Evolutionary conservation across 2,329 filamentous ascomycete species (phyloP).

Genomic region (Neofusicoccum sp.): DNA sequence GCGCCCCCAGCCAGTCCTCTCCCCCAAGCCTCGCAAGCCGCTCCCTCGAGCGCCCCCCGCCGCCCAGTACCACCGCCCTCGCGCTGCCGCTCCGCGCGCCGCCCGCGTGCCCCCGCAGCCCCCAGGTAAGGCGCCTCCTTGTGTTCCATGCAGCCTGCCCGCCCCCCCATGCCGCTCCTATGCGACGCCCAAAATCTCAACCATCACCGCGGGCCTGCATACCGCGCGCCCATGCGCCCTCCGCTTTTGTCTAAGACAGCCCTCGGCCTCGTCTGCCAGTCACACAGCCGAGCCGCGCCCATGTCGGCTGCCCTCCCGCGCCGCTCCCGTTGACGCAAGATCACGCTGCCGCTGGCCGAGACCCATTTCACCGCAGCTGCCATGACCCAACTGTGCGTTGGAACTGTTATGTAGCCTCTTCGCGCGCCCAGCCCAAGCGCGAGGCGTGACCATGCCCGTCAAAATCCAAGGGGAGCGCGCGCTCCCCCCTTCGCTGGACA

Average conservation of each 20-base stretch:
- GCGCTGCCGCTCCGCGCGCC: constrained; percentile 2
- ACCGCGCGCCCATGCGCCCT: constrained; percentile 20
- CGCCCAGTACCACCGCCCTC: constrained; percentile 8
- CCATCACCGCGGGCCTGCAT: constrained; percentile 13
- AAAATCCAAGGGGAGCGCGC: not conserved
- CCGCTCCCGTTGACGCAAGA: constrained; percentile 14
- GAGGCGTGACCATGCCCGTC: not conserved
- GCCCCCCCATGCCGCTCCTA: constrained; percentile 11
- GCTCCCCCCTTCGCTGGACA: constrained; percentile 14
- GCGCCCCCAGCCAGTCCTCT: not conserved
- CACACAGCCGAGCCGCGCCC: constrained; percentile 28
- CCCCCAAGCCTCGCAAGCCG: not conserved
- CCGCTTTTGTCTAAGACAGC: constrained; percentile 28
- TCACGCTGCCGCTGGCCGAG: constrained; percentile 27
- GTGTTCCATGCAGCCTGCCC: constrained; percentile 17
- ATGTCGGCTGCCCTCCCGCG: constrained; percentile 1
- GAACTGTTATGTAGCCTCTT: constrained; percentile 25
- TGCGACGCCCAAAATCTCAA: constrained; percentile 12
- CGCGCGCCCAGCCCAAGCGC: constrained; percentile 19
- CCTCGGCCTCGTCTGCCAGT: constrained; percentile 33
- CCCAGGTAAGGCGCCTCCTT: constrained; percentile 18
- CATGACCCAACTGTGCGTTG: constrained; percentile 28
- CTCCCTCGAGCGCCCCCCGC: not conserved
- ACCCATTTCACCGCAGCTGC: constrained; percentile 32
- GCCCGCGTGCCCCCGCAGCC: not conserved